A percentile compares a stretch with the other conserved stretches of the same genome.
Evolutionary conservation across 805 yeast genomes (phyloP).

Genomic region (Komagataella pastoris): DNA sequence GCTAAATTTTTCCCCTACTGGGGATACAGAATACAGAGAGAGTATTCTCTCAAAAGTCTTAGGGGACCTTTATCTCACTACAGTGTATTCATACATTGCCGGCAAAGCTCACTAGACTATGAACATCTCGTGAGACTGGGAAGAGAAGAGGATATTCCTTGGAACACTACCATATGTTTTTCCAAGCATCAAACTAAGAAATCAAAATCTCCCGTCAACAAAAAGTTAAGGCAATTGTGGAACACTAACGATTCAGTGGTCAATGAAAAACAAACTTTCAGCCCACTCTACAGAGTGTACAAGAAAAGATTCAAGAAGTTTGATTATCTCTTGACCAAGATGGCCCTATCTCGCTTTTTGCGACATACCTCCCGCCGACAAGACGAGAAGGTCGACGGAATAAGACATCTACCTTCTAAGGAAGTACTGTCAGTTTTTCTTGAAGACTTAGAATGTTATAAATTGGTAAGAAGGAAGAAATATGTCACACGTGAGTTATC

Average conservation of each 20-base stretch:
- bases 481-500: conserved; percentile 31
- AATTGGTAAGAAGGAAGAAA: conserved; percentile 42
- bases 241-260: neutral
- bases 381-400: conserved; percentile 1
- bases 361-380: conserved; percentile 1
- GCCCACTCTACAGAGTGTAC: neutral
- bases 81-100: conserved; percentile 36
- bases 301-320: too few species aligned
- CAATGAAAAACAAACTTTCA: neutral
- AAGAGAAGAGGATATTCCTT: conserved; percentile 26
- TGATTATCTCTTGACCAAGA: neutral
- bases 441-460: conserved; percentile 31
- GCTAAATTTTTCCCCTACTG: conserved; percentile 24
- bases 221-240: neutral
- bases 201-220: neutral
- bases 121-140: conserved; percentile 21
- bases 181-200: conserved; percentile 15
- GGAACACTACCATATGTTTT: conserved; percentile 35
- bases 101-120: conserved; percentile 32
- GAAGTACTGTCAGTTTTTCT: neutral
- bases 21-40: conserved; percentile 42
- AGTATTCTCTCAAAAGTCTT: conserved; percentile 25
- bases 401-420: neutral
- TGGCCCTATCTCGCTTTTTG: neutral
- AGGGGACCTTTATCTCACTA: conserved; percentile 26